Evolutionary conservation across 306 rosid genomes (phyloP), one percentile per base, ranked within the genome.

Genomic region (Echinosophora koreensis): DNA sequence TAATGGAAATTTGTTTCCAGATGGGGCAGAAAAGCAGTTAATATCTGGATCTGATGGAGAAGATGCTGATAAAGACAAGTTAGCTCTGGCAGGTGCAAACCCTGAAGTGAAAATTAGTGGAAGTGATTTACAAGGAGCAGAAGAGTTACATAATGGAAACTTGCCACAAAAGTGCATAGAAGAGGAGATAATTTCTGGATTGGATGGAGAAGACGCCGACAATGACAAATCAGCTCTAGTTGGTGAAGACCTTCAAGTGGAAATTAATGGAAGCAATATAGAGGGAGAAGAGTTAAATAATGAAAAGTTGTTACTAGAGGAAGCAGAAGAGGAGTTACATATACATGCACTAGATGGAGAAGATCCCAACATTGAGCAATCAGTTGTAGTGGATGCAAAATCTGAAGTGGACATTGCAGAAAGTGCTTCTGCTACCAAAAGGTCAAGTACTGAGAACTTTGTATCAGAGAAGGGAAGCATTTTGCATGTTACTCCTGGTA

Each of bases 371-470:
- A 55, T 5, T 55, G 61, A 65, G 2, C 46, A 80, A 65, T 56
- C 73, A 44, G 42, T 3, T 51, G 50, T 27, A 17, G 66, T 41
- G 41, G 74, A 55, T 76, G 81, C 42, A 73, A 82, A 79, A 81
- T 56, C 81, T 18, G 85, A 90, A 52, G 64, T 56, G 35, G 74
- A 56, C 66, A 50, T 69, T 30, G 9, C 76, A 54, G 81, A 65
- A 67, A 70, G 69, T 76, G 82, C 56, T 75, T 77, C 89, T 52
- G 80, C 81, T 60, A 68, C 85, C 62, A 75, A 75, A 82, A 84
- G 77, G 61, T 75, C 84, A 52, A 86, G 44, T 39, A 70, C 76
- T 56, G 78, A 66, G 59, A 69, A 73, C 17, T 38, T 49, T 1
- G 85, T 17, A 52, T 82, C 63, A 63, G 63, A 68, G 10, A 74